A percentile compares a stretch with the other conserved stretches of the same genome.
Conservation (phyloP, 768 basidiomycete genomes). For the Tremella mesenterica region DNA sequence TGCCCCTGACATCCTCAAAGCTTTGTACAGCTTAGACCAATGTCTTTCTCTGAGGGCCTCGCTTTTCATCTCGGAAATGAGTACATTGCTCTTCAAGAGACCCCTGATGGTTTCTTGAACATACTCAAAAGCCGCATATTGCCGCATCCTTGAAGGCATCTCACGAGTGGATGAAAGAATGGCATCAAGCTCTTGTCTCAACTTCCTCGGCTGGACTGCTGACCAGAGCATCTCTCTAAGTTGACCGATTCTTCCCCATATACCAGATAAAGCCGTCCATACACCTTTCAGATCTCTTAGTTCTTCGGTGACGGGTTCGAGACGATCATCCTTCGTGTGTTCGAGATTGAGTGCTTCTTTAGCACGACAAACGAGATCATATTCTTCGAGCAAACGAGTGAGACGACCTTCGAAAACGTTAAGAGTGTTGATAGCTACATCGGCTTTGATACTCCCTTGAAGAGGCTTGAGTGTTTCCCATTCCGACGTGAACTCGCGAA, state of each 20-base stretch:
- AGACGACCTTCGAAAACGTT: constrained; percentile 90
- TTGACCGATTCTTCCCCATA: constrained; percentile 88
- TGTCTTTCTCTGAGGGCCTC: constrained; percentile 96
- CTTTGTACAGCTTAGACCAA: constrained; percentile 96
- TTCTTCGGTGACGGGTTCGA: constrained; percentile 92
- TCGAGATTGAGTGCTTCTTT: constrained; percentile 96
- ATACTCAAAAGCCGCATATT: constrained; percentile 97
- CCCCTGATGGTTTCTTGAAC: constrained; percentile 83
- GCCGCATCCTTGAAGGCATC: constrained; percentile 97
- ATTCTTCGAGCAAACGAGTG: constrained; percentile 81
- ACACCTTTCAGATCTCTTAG: constrained; percentile 92
- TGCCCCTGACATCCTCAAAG: constrained; percentile 62
- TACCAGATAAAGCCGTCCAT: constrained; percentile 95
- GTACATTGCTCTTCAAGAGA: constrained; percentile 76
- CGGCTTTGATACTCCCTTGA: constrained; percentile 91
- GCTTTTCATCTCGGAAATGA: constrained; percentile 90
- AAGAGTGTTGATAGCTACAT: constrained; percentile 91
- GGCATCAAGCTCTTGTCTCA: constrained; percentile 88
- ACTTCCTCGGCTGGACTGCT: constrained; percentile 84
- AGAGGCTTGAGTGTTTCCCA: constrained; percentile 97
- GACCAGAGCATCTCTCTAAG: constrained; percentile 82
- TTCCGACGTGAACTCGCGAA: constrained; percentile 77
- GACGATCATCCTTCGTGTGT: constrained; percentile 61
- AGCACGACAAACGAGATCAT: constrained; percentile 86
- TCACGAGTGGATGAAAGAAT: constrained; percentile 88